Evolutionary conservation across 805 yeast species (phyloP), one percentile per base, ranked within the genome.

Genomic region (Nakazawaea wickerhamii): DNA sequence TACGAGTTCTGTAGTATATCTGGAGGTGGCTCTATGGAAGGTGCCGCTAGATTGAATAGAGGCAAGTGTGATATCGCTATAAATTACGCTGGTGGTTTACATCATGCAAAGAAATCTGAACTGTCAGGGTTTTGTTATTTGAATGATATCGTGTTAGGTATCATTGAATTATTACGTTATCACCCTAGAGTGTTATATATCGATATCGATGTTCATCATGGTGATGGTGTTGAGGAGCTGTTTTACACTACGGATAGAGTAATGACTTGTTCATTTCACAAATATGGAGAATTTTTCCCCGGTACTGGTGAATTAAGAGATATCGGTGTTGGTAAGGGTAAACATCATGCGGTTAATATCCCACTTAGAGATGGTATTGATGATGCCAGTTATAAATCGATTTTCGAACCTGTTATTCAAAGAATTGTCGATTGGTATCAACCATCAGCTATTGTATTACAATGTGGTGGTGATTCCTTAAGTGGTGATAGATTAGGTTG

Each of bases 381-480:
- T 59, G 99, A 93, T 62, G 86, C 78, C 28, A 77, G 86, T 19
- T 84, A 81, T 60, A 85, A 81, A 64, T 80, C 93, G 14, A 77
- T 93, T 37, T 81, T 95, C 53, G 96, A 89, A 60, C 98, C 97
- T 3, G 75, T 89, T 32, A 84, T 95, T 49, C 73, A 79, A 34
- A 78, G 81, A 45, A 75, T 81, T 49, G 75, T 81, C 69, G 87
- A 81, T 50, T 81, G 87, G 84, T 93, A 84, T 64, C 95, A 86
- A 63, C 99, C 99, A 1, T 79, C 95, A 7, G 97, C 95, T 0
- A 84, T 93, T 48, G 96, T 93, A n/a, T 77, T 90, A 50, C 99
- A 93, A 64, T 89, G 97, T 68, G 99, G 99, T 37, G 99, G 97
- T 22, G 99, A 93, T 61, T 90, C 98, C 1, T 71, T 93, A 40